Evolutionary conservation across 2,329 filamentous ascomycete genomes (phyloP), one percentile per base, ranked within the genome.

Genomic region (Akanthomyces muscarius): DNA sequence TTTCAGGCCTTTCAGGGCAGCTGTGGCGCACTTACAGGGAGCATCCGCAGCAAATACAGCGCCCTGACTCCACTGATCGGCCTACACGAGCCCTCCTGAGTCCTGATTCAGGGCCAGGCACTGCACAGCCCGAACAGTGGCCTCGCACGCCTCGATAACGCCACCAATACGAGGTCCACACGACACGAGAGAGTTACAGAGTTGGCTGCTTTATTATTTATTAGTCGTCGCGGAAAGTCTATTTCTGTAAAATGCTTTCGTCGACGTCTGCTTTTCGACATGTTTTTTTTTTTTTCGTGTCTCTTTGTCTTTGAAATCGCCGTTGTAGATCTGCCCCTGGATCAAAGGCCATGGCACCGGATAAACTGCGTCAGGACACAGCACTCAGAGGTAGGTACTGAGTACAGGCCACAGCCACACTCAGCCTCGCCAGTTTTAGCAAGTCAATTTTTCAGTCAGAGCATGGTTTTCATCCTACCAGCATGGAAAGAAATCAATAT

Each of bases 151-250:
- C 21, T 30, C 25, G 8, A 28, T 7, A 44, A 42, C 55, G 55
- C 55, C 55, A 38, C 42, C 42, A 47, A 57, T 50, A 48, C 55
- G 41, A 58, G 55, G 30, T 33, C 55, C 55, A 44, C 55, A 58
- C 38, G 16, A 58, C 44, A 58, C 56, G 56, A 59, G 56, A 56
- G 45, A 23, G 53, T 56, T n/a, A 45, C 53, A 45, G 53, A 48
- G 45, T 50, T 50, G 53, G 8, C 41, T 36, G 23, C 11, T 51
- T 51, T 16, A n/a, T 30, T 18, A 36, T 36, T 30, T 28, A 45
- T 16, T 4, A 36, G 28, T 30, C 50, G 38, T 16, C 38, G 10
- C 38, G 3, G 38, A 36, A 18, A 33, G 18, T 2, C 21, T 13
- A n/a, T 18, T 33, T 36, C 18, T 18, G 7, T 33, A 30, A 10